Evolutionary conservation across 495 filamentous ascomycete species (phyloP), one percentile per base, ranked within the genome.

Genomic region (Daldinia vernicosa): DNA sequence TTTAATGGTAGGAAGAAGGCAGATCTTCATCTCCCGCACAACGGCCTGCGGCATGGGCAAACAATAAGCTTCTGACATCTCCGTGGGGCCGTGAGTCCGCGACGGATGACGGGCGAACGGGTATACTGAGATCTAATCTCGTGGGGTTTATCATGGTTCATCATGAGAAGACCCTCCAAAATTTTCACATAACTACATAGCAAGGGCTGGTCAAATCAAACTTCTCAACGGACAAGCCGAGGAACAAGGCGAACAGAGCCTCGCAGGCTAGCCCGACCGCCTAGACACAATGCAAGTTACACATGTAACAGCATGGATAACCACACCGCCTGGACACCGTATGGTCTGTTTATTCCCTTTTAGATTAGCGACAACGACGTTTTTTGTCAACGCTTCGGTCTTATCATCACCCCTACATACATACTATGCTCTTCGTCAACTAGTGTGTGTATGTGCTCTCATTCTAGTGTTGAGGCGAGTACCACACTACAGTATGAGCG

Each of bases 11-110:
- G 57, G 66, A 60, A 59, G 27, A 57, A 22, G 12, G 70, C 32
- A 63, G 70, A 73, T 73, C 70, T 11, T 73, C 66, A 73, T 73
- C 66, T 73, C 66, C 66, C 66, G 62, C 53, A 22, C 43, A 63
- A 65, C 66, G 52, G 66, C 66, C 5, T 15, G 26, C 50, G 27
- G 27, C 50, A 8, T 15, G 26, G 24, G 27, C 24, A 67, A 61
- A 56, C 40, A 66, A 51, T 24, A 67, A 65, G 60, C 50, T 69
- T 66, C 62, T 58, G 57, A 66, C 61, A 69, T 45, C 30, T 59
- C 28, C 70, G 61, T 64, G 65, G 60, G 61, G 61, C 70, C 70
- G 66, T 17, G 39, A 45, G 53, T 22, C 66, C 66, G 66, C 51
- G 35, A 45, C 62, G 66, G 70, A 32, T 56, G 53, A 30, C 30